Base-by-base conservation (phyloP, 148 eudicot genomes). In the Rhododendron henanense region DNA sequence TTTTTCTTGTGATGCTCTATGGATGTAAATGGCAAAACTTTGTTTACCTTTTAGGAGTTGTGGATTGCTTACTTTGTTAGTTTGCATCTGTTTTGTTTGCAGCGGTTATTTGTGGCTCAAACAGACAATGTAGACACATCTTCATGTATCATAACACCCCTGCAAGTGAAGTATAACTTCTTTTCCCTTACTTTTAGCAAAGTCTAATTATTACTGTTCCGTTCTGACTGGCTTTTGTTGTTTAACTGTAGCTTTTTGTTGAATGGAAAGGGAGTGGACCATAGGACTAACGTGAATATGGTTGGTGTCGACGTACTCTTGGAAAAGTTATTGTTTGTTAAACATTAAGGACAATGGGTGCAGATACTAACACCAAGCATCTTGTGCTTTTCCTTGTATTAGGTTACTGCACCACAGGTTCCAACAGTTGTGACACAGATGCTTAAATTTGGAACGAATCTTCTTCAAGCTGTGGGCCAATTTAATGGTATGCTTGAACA, bases 401-500 rank as follows among this genome's bases (percentile, higher is more conserved):
- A 96, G 98, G 98, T 93, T 37, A 76, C 85, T 31, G 95, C 94
- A 82, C 97, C 96, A 59, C 98, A 94, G 88, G 84, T 91, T 81
- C 99, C 99, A 67, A 95, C 96, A 41, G 33, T 65, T 25, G 91
- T 94, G 48, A 89, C 91, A 65, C 65, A 78, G 0, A 79, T 90
- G 92, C 92, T 96, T 19, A 95, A 90, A 86, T 93, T 87, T 90
- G 99, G 99, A 83, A 90, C 92, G 31, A 96, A 96, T 90, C 90
- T 96, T 75, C 93, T 96, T 85, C 99, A 96, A 92, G 95, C 91
- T 65, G 91, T 95, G 84, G 99, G 99, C 45, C 90, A 91, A 80
- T 95, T 91, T 85, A 90, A 83, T 74, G 98, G 99, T 97, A 93
- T 48, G 84, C 65, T 80, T 85, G 83, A 69, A 69, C 48, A 79